phyloP scores from a whole-genome alignment of 139 green algal species.

The Picochlorum sp. region DNA sequence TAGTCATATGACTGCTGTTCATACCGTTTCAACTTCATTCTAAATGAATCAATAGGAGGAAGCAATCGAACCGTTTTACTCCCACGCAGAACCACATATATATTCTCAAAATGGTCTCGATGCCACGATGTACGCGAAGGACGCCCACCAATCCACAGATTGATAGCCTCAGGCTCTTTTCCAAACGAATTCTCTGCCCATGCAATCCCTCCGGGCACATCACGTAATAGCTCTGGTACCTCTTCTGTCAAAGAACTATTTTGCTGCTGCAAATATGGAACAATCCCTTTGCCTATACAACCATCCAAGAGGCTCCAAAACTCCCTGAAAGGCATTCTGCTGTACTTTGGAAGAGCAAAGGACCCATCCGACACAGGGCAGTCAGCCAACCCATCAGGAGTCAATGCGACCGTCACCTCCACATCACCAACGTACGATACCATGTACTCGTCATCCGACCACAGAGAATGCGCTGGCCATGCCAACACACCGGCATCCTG shows the following conservation, averaged over 20 bases:
- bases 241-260: slow-evolving; percentile 63
- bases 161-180: slow-evolving; percentile 49
- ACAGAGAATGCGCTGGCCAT: slow-evolving; percentile 16
- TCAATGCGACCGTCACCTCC: slow-evolving; percentile 24
- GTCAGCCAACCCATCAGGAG: slow-evolving; percentile 29
- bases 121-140: slow-evolving; percentile 74
- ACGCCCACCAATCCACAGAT: slow-evolving; percentile 73
- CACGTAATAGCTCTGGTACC: slow-evolving; percentile 32
- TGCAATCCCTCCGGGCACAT: slow-evolving; percentile 37
- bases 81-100: slow-evolving; percentile 60
- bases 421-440: slow-evolving; percentile 1
- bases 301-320: slow-evolving; percentile 12
- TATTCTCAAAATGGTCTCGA: slow-evolving; percentile 85
- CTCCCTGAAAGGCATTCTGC: slow-evolving; percentile 6
- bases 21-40: slow-evolving; percentile 45
- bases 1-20: neutral
- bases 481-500: neutral
- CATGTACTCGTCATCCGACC: slow-evolving; percentile 15
- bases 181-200: slow-evolving; percentile 48
- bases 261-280: slow-evolving; percentile 49
- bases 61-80: slow-evolving; percentile 73
- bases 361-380: slow-evolving; percentile 7
- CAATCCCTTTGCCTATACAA: neutral
- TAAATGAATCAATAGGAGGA: slow-evolving; percentile 58
- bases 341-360: slow-evolving; percentile 25